Percentiles rank a stretch among this genome's conserved stretches.
These are phyloP conservation scores for Leccinum truebloodii DNA, from an alignment of 768 basidiomycete species.

Conservation along the genomic window DNA sequence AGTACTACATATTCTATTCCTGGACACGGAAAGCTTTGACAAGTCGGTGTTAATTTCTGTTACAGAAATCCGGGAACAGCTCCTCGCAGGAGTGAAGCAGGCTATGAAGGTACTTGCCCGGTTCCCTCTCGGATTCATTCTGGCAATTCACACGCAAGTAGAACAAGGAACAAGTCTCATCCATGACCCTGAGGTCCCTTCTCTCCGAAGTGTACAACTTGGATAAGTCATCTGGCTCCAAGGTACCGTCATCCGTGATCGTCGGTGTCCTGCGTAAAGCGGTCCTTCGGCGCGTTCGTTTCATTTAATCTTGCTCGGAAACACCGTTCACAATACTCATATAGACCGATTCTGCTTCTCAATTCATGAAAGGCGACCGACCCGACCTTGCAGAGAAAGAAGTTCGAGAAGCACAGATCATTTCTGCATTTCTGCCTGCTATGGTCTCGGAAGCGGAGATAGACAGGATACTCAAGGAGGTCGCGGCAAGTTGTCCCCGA, in stretches of 20 bases:
- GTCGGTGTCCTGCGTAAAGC: constrained; percentile 59
- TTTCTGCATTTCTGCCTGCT: constrained; percentile 61
- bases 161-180: constrained; percentile 56
- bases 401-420: constrained; percentile 51
- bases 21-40: not conserved
- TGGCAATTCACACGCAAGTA: constrained; percentile 28
- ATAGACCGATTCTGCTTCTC: constrained; percentile 60
- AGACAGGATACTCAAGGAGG: constrained; percentile 48
- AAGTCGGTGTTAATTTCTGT: not conserved
- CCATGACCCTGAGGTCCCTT: constrained; percentile 65
- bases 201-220: constrained; percentile 68
- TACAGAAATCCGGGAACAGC: constrained; percentile 53
- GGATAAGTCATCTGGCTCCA: constrained; percentile 54
- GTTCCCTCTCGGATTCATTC: not conserved
- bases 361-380: constrained; percentile 58
- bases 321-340: constrained; percentile 10
- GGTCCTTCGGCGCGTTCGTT: constrained; percentile 55
- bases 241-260: constrained; percentile 49
- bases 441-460: constrained; percentile 56
- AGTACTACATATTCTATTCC: not conserved
- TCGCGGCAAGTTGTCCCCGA: constrained; percentile 33
- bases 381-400: constrained; percentile 68
- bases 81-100: constrained; percentile 56
- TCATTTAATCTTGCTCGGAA: not conserved
- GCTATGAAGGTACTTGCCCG: constrained; percentile 67